A percentile compares a stretch with the other conserved stretches of the same genome.
These are phyloP conservation scores for Phytophthora citricola DNA, from an alignment of 352 stramenopile genomes.

Conservation along the genomic window DNA sequence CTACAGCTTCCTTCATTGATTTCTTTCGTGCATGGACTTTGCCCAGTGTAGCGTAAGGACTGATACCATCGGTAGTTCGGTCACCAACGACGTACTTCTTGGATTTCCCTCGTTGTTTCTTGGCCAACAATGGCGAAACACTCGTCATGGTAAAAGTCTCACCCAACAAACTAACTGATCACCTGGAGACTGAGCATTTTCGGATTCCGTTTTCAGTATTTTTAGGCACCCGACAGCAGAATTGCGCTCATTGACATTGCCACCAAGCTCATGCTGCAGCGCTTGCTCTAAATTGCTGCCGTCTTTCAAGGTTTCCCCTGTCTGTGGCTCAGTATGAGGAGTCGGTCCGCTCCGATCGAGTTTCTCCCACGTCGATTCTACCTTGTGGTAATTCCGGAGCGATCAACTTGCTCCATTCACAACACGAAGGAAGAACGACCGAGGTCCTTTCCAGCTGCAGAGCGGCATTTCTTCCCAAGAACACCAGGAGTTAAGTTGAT, in stretches of 20 bases:
- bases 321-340: constrained; percentile 52
- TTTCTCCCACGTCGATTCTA: constrained; percentile 65
- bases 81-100: constrained; percentile 26
- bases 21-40: constrained; percentile 5
- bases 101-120: constrained; percentile 24
- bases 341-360: constrained; percentile 56
- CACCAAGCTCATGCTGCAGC: constrained; percentile 25
- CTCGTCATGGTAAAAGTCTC: constrained; percentile 20
- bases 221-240: constrained; percentile 26
- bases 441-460: constrained; percentile 2
- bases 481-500: constrained; percentile 54
- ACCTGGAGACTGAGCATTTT: constrained; percentile 10
- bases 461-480: constrained; percentile 33
- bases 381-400: constrained; percentile 55
- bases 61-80: constrained; percentile 1
- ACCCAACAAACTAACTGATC: constrained; percentile 9
- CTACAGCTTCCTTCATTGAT: neutral
- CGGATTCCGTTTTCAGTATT: constrained; percentile 36
- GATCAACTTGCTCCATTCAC: constrained; percentile 24
- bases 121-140: constrained; percentile 19
- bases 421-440: neutral
- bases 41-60: constrained; percentile 9
- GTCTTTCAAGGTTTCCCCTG: neutral
- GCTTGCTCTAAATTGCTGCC: constrained; percentile 16
- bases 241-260: constrained; percentile 17